Conservation (phyloP, 768 basidiomycete genomes). For the Saitozyma podzolica region DNA sequence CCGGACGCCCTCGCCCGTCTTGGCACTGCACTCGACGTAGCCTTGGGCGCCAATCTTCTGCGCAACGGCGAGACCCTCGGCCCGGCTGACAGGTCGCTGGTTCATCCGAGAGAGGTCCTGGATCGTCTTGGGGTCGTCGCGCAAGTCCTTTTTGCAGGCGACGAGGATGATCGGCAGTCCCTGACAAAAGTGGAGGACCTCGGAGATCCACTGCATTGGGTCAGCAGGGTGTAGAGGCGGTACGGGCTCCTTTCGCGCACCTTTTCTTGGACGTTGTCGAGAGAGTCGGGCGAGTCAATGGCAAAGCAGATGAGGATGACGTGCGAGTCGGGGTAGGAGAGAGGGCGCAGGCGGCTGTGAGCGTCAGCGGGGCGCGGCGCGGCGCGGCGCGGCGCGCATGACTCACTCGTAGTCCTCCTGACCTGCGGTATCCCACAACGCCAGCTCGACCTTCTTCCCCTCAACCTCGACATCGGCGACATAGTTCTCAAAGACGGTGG, state of each 20-base stretch:
- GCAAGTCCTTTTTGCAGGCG: slow-evolving; percentile 97
- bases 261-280: slow-evolving; percentile 99
- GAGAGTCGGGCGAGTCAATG: slow-evolving; percentile 93
- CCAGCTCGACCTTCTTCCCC: slow-evolving; percentile 96
- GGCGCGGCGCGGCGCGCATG: neutral
- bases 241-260: slow-evolving; percentile 53
- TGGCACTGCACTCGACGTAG: slow-evolving; percentile 96
- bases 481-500: slow-evolving; percentile 99
- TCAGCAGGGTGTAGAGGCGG: neutral
- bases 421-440: slow-evolving; percentile 99
- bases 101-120: slow-evolving; percentile 92
- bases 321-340: slow-evolving; percentile 99
- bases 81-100: slow-evolving; percentile 74
- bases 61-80: slow-evolving; percentile 85
- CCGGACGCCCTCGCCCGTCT: slow-evolving; percentile 92
- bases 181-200: slow-evolving; percentile 96
- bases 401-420: slow-evolving; percentile 90
- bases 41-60: slow-evolving; percentile 96
- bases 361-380: neutral
- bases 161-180: slow-evolving; percentile 94
- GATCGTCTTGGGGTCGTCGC: slow-evolving; percentile 87
- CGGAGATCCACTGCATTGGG: slow-evolving; percentile 82
- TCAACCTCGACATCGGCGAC: slow-evolving; percentile 99
- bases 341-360: slow-evolving; percentile 78
- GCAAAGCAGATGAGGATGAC: slow-evolving; percentile 99